Base-by-base conservation (phyloP, 148 eudicot species). In the Rhododendron henanense region DNA sequence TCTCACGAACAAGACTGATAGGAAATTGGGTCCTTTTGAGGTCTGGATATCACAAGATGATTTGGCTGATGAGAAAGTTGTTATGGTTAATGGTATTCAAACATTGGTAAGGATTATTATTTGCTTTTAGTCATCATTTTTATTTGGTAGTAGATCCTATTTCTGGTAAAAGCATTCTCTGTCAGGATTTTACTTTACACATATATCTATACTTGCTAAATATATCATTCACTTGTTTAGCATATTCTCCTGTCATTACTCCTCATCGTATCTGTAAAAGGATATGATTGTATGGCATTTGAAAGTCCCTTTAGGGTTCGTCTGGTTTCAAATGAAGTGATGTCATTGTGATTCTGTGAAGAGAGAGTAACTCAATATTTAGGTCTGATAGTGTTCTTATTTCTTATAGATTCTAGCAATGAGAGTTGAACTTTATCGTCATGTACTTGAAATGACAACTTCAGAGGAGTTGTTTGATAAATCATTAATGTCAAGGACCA, bases 11-110 rank as follows among this genome's bases (percentile, higher is more conserved):
- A 95, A 92, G 91, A 95, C 98, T 31, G 99, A 93, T 53, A 91
- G 94, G 89, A 87, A 91, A 77, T 74, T 95, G 86, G 99, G 99
- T 41, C 99, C 99, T 28, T 97, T 97, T 87, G 95, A 94, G 88
- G 93, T 93, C 80, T 93, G 94, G 96, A 86, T 95, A 85, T 90
- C 95, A 23, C 93, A 91, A 86, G 84, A 86, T 84, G 99, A 93
- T 90, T 86, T 87, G 75, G 85, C 87, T 83, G 95, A 93, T 75
- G 98, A 93, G 87, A 94, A 92, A 86, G 94, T 91, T 48, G 92
- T 95, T 77, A 92, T 94, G 97, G 91, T 97, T 85, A 95, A 93
- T 89, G 98, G 99, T 85, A 92, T 95, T 15, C 99, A 93, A 85
- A 95, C 91, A 79, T 89, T 91, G 94, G 98, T 97, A 87, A 90